phyloP scores from a whole-genome alignment of 1,284 basidiomycete species.

The Apiotrichum brassicae region DNA sequence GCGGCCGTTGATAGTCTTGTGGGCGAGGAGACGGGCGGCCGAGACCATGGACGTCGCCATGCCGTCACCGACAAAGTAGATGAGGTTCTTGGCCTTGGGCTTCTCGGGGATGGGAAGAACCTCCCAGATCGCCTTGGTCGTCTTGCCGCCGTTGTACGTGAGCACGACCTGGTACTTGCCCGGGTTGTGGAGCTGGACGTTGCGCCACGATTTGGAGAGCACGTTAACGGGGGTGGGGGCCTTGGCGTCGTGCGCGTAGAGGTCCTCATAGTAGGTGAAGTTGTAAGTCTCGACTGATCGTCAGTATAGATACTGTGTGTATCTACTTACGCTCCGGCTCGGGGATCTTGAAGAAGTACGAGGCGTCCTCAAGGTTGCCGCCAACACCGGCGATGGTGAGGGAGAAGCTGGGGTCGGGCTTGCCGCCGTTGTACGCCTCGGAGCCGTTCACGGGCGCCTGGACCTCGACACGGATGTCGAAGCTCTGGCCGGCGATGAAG shows the following conservation, averaged over 20 bases:
- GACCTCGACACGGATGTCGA: slow-evolving; percentile 44
- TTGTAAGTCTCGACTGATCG: slow-evolving; percentile 31
- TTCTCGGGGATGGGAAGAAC: slow-evolving; percentile 29
- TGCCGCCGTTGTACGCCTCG: slow-evolving; percentile 45
- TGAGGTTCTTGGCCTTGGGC: slow-evolving; percentile 44
- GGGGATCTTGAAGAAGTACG: slow-evolving; percentile 38
- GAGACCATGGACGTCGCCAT: slow-evolving; percentile 42
- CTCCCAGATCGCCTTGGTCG: slow-evolving; percentile 42
- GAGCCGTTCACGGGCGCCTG: slow-evolving; percentile 48
- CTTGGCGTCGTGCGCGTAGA: slow-evolving; percentile 40
- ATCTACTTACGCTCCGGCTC: slow-evolving; percentile 25
- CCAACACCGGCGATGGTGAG: slow-evolving; percentile 38
- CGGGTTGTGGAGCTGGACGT: slow-evolving; percentile 38
- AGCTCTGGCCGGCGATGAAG: slow-evolving; percentile 40
- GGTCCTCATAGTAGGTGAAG: slow-evolving; percentile 44
- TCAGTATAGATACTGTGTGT: background rate
- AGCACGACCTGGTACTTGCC: slow-evolving; percentile 28
- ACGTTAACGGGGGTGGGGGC: slow-evolving; percentile 45
- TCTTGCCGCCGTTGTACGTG: slow-evolving; percentile 29
- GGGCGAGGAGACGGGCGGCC: slow-evolving; percentile 47
- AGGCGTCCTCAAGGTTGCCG: slow-evolving; percentile 31
- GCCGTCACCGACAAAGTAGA: slow-evolving; percentile 47
- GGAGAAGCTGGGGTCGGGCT: slow-evolving; percentile 33
- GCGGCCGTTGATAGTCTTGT: slow-evolving; percentile 49
- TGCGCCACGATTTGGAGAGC: slow-evolving; percentile 44